A percentile compares a stretch with the other conserved stretches of the same genome.
Evolutionary conservation across 169 alveolate genomes (phyloP).

Genomic region (Eimeria necatrix): DNA sequence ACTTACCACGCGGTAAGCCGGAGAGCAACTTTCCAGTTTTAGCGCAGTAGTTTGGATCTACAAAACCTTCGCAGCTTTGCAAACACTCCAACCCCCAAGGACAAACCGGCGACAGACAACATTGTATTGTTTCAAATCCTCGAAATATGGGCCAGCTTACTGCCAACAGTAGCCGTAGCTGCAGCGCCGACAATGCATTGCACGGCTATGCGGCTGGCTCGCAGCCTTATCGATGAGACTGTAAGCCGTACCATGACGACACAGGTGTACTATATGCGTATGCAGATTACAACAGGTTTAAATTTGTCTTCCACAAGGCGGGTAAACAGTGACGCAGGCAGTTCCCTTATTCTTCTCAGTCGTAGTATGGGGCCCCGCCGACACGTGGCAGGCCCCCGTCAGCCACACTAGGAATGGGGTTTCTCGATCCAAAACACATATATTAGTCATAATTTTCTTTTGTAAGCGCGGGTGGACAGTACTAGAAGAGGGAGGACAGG

Average conservation of each 20-base stretch:
- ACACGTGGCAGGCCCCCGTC: neutral
- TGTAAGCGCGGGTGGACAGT: too few species aligned
- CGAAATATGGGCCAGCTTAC: neutral
- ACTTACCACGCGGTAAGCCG: neutral
- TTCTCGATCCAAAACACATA: too few species aligned
- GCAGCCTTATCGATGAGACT: constrained; percentile 32
- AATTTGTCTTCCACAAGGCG: neutral
- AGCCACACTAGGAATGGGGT: neutral
- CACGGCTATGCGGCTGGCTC: constrained; percentile 40
- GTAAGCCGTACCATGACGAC: constrained; percentile 21
- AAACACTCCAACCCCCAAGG: neutral
- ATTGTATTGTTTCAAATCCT: neutral
- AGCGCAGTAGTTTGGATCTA: too few species aligned
- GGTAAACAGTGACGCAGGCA: neutral
- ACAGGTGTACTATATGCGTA: neutral
- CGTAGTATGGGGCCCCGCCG: constrained; percentile 14
- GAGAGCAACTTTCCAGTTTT: neutral
- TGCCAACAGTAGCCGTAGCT: constrained; percentile 28
- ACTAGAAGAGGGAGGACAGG: too few species aligned
- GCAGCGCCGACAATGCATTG: constrained; percentile 65
- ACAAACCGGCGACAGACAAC: neutral
- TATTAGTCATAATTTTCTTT: too few species aligned
- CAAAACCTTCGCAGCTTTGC: neutral
- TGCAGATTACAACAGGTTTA: neutral
- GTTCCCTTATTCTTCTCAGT: neutral